Base-by-base conservation (phyloP, 257 asterid genomes). In the Solanum arcanum region DNA sequence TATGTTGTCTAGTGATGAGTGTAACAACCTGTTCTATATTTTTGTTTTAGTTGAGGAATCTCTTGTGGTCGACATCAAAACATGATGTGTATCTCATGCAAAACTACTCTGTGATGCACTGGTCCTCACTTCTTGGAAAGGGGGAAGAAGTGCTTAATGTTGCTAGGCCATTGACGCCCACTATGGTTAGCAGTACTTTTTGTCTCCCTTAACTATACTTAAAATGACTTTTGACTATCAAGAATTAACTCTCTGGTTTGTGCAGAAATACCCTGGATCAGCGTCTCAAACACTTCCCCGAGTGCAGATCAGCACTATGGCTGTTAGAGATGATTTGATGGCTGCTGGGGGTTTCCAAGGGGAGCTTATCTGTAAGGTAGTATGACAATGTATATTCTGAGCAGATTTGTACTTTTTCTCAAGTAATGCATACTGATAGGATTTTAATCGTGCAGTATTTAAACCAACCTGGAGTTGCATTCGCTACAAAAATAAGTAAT, bases 321-420 rank as follows among this genome's bases (percentile, higher is more conserved):
- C 95, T 35, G 94, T 96, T 86, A 93, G 93, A 87, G 98, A 95
- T 91, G 89, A 92, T 88, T 92, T 96, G 76, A 83, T 95, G 95
- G 98, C 89, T 16, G 96, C 95, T 31, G 99, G 99, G 88, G 99
- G 99, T 86, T 95, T 95, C 86, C 96, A 89, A 74, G 99, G 99
- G 86, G 99, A 96, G 90, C 94, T 96, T 42, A 91, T 96, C 87
- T 96, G 99, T 92, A 96, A 96, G 98, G 98, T 96, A 90, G 14
- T 46, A 18, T 7, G 16, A 72, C 2, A 47, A 49, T 5, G 29
- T 46, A 27, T 11, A 29, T 59, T 47, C 42, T 78, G 41, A 15
- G 39, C 68, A 80, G 69, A 80, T 27, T 27, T 80, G 10, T 47
- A 18, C 66, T 47, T 27, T 80, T 47, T 6, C 85, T 78, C 21